These are phyloP conservation scores for Henckelia pumila DNA, from an alignment of 257 asterid species.

Conservation along the genomic window DNA sequence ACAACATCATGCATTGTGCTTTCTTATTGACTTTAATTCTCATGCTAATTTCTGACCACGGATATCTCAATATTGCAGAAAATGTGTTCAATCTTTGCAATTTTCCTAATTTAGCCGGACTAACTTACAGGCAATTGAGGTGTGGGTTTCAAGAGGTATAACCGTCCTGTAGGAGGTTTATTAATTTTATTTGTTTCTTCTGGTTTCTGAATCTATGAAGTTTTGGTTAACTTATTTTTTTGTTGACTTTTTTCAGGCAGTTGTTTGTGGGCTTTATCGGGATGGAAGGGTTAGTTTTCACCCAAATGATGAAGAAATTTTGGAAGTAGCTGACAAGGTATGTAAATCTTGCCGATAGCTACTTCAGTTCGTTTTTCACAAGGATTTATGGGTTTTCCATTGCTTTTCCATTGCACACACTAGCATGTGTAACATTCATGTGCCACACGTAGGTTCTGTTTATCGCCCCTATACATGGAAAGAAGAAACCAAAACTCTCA, in stretches of 20 bases:
- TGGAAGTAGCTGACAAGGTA: constrained; percentile 76
- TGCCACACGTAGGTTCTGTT: constrained; percentile 63
- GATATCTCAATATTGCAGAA: constrained; percentile 53
- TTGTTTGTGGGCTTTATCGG: constrained; percentile 85
- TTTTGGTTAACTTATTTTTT: neutral
- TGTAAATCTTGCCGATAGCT: constrained; percentile 20
- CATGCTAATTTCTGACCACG: constrained; percentile 23
- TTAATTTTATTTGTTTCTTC: constrained; percentile 13
- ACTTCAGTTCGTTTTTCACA: neutral
- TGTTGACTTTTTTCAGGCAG: constrained; percentile 47
- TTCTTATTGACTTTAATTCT: neutral
- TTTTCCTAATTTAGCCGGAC: constrained; percentile 75
- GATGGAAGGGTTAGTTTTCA: constrained; percentile 73
- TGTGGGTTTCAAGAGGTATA: constrained; percentile 88
- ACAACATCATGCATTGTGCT: neutral
- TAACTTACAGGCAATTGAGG: constrained; percentile 68
- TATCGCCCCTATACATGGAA: constrained; percentile 75
- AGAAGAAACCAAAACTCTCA: constrained; percentile 55
- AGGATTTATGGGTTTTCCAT: no score
- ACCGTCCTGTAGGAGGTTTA: constrained; percentile 10
- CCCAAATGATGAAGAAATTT: constrained; percentile 79
- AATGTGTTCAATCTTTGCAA: constrained; percentile 90
- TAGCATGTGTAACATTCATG: constrained; percentile 3
- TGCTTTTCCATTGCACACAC: neutral
- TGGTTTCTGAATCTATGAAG: constrained; percentile 1